Conservation (phyloP, 164 flowering plant genomes). For the Berberis vulgaris region DNA sequence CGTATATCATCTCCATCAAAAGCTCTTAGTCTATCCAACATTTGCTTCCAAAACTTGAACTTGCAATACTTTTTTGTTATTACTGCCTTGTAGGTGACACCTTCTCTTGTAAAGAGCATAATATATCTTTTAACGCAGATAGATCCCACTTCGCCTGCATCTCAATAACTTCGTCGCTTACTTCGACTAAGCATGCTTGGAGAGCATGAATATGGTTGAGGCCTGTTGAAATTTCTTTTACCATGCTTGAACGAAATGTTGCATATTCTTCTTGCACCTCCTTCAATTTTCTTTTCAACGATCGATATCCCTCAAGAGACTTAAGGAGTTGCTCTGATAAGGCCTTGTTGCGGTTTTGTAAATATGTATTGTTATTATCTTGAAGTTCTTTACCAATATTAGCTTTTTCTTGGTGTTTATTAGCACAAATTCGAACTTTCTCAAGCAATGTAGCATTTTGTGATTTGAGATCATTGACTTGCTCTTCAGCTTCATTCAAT, state of each 20-base stretch:
- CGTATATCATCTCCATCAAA: no score
- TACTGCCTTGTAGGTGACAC: background rate
- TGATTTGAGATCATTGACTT: conserved; percentile 45
- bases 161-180: background rate
- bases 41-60: no score
- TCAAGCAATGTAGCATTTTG: conserved; percentile 56
- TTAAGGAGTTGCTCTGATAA: conserved; percentile 69
- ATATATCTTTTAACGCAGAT: background rate
- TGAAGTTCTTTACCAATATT: conserved; percentile 5
- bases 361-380: conserved; percentile 12
- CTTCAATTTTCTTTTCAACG: conserved; percentile 49
- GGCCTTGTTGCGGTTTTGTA: conserved; percentile 54
- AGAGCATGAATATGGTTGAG: background rate
- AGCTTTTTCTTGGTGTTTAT: conserved; percentile 31
- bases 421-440: conserved; percentile 34
- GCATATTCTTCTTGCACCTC: conserved; percentile 44
- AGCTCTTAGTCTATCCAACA: no score
- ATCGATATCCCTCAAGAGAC: conserved; percentile 54
- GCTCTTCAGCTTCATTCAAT: conserved; percentile 55
- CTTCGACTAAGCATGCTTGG: background rate
- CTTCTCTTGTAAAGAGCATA: background rate
- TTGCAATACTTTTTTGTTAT: no score
- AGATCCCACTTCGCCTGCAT: background rate
- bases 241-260: conserved; percentile 8
- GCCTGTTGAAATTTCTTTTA: background rate